Evolutionary conservation across 352 stramenopile genomes (phyloP).

Genomic region (Phytophthora capsici): DNA sequence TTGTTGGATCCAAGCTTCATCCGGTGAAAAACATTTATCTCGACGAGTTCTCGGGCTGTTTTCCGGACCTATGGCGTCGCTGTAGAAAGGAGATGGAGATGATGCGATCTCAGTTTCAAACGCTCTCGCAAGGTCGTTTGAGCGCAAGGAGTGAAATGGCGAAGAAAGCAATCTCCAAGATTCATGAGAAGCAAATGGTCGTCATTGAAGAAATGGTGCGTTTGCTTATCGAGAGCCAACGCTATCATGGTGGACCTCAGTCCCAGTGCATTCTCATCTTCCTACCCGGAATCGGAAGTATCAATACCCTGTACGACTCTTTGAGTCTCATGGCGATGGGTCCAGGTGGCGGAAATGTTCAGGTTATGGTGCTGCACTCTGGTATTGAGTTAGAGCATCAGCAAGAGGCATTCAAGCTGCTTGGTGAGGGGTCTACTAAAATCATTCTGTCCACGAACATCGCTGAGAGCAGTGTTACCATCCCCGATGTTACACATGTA

Average conservation of each 20-base stretch:
- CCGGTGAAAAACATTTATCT: constrained; percentile 73
- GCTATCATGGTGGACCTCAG: constrained; percentile 42
- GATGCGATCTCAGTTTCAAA: constrained; percentile 50
- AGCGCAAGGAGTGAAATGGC: constrained; percentile 60
- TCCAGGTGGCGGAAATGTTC: constrained; percentile 34
- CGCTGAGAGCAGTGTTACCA: constrained; percentile 96
- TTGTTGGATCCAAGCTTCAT: constrained; percentile 85
- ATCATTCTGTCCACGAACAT: constrained; percentile 98
- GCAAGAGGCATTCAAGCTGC: constrained; percentile 66
- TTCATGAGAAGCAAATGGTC: constrained; percentile 70
- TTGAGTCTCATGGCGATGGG: constrained; percentile 48
- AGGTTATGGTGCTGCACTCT: constrained; percentile 74
- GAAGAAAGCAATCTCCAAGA: constrained; percentile 54
- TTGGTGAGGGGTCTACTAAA: constrained; percentile 71
- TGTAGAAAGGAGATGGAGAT: constrained; percentile 53
- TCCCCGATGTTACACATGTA: constrained; percentile 93
- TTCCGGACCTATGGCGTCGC: constrained; percentile 44
- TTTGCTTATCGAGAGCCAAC: constrained; percentile 56
- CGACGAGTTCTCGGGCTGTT: constrained; percentile 51
- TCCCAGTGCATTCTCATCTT: constrained; percentile 96
- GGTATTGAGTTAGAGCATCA: constrained; percentile 80
- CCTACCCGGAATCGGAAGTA: constrained; percentile 94
- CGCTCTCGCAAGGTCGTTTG: constrained; percentile 32
- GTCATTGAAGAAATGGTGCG: constrained; percentile 67
- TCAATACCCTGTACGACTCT: constrained; percentile 87